Base-by-base conservation (phyloP, 164 flowering plant genomes). In the Hamamelis virginiana region DNA sequence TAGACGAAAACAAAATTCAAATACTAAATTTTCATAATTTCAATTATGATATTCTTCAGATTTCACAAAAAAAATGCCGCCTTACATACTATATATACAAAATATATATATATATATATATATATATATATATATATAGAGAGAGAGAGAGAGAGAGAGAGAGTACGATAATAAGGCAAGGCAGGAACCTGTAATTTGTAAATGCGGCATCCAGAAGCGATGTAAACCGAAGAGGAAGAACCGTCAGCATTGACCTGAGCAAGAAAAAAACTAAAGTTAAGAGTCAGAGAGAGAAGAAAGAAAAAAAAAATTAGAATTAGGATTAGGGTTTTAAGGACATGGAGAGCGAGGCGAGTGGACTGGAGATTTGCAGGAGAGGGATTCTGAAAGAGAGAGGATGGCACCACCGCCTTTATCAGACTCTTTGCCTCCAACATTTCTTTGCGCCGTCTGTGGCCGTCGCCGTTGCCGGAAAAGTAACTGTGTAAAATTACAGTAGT, bases 201-300 rank as follows among this genome's bases (percentile, higher is more conserved):
- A 66, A 87, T 56, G 27, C 55, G 79, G 75, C 82, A 82, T 13
- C 91, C 92, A 44, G 97, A 91, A 57, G 97, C 94, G 10, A 91
- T 69, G 82, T 85, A 89, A 38, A 85, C 84, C 66, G 65, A 81
- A 56, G 84, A 86, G 63, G 84, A 84, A 56, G 83, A 78, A 38
- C 57, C 75, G 19, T 82, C 87, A 8, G 50, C 77, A 75, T 70
- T 66, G 55, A 75, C 84, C 95, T 90, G 84, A 58, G 8, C 4
- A 57, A 48, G 1, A 66, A 51, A 27, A 43, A 41, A 33, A 60
- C 8, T 14, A 18, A 69, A 25, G n/a, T 38, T n/a, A 25, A n/a
- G 66, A 23, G 53, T 19, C 47, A 72, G 59, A 69, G 45, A 65
- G 57, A 41, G 38, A 41, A 16, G 19, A 8, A n/a, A 12, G 47